A percentile compares a stretch with the other conserved stretches of the same genome.
Evolutionary conservation across 2,329 filamentous ascomycete genomes (phyloP).

Genomic region (Elsinoe arachidis): DNA sequence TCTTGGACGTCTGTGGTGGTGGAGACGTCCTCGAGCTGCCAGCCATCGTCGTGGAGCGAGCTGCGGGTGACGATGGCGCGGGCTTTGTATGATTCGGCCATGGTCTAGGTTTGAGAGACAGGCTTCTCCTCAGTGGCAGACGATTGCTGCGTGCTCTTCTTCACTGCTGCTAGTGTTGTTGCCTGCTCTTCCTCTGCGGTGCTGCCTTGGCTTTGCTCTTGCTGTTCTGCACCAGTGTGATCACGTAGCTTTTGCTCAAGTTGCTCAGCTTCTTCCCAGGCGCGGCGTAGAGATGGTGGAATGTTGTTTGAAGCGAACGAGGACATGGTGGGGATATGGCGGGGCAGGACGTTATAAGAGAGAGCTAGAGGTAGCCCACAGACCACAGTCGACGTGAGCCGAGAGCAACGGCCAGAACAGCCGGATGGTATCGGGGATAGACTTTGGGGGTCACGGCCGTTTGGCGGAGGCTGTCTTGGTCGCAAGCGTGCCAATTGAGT

Average conservation of each 20-base stretch:
- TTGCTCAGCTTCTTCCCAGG: constrained; percentile 21
- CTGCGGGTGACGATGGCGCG: constrained; percentile 34
- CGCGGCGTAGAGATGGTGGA: constrained; percentile 20
- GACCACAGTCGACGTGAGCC: background rate
- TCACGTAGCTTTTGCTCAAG: constrained; percentile 12
- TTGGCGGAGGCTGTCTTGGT: background rate
- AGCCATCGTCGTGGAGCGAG: constrained; percentile 29
- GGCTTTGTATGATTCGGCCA: constrained; percentile 16
- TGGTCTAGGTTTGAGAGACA: background rate
- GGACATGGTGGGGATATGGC: constrained; percentile 10
- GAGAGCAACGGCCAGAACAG: background rate
- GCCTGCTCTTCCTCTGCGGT: background rate
- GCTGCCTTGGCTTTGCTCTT: background rate
- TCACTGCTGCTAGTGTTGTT: background rate
- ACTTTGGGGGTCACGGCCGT: background rate
- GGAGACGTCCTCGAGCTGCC: constrained; percentile 32
- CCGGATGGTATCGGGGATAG: background rate
- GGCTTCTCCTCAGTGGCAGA: background rate
- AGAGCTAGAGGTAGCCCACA: background rate
- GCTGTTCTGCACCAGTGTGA: background rate
- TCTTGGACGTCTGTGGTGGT: constrained; percentile 29
- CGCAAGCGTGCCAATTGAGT: background rate
- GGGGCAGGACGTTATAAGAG: background rate
- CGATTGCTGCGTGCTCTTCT: background rate
- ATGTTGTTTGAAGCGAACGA: constrained; percentile 22